phyloP scores from a whole-genome alignment of 2,329 filamentous ascomycete species.

The Ambrosiella beaveri region DNA sequence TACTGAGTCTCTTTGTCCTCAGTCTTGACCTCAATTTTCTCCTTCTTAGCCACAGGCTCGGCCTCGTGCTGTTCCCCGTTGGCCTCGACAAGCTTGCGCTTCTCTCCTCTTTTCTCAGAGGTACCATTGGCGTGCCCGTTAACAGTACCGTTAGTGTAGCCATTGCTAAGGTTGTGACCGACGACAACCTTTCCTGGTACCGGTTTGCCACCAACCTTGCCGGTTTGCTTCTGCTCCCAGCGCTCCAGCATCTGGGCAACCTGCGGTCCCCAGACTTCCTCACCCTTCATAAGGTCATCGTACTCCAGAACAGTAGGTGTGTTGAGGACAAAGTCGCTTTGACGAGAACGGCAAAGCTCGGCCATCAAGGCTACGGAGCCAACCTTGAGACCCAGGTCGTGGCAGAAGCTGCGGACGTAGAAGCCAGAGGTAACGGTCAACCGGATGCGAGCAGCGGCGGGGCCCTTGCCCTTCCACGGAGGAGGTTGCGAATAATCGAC shows the following conservation, averaged over 20 bases:
- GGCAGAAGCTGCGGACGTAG: constrained; percentile 85
- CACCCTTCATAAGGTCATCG: constrained; percentile 55
- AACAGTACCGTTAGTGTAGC: not conserved
- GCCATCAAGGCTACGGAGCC: constrained; percentile 76
- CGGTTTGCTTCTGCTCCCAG: constrained; percentile 20
- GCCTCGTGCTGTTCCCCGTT: not conserved
- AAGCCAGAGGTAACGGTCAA: constrained; percentile 94
- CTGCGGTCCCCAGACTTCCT: constrained; percentile 67
- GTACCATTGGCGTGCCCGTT: not conserved
- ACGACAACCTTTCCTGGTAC: constrained; percentile 5
- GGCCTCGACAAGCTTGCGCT: not conserved
- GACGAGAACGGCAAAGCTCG: constrained; percentile 60
- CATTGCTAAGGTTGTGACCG: not conserved
- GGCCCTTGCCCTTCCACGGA: constrained; percentile 42
- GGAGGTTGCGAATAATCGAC: constrained; percentile 31
- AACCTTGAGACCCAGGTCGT: constrained; percentile 73
- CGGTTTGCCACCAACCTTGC: constrained; percentile 2
- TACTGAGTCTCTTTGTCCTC: constrained; percentile 8
- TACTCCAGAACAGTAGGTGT: constrained; percentile 61
- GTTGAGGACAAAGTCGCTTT: constrained; percentile 62
- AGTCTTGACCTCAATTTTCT: not conserved
- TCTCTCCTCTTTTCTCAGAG: not conserved
- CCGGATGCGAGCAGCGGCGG: constrained; percentile 64
- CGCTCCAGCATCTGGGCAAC: constrained; percentile 33
- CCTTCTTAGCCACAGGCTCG: not conserved